Base-by-base conservation (phyloP, 768 basidiomycete species). In the Trametes cingulata region DNA sequence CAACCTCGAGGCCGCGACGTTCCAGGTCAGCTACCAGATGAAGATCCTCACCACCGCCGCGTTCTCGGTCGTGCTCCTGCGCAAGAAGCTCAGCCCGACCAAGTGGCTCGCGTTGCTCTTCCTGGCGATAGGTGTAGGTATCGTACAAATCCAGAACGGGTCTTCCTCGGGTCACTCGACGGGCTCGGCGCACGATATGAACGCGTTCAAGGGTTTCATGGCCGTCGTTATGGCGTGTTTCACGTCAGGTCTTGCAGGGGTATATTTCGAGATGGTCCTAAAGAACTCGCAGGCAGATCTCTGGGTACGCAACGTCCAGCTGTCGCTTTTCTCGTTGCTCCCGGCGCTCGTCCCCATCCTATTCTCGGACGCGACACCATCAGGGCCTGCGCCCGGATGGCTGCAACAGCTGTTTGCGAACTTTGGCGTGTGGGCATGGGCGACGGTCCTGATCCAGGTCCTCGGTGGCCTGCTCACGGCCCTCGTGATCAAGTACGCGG, bases 261-360 rank as follows among this genome's bases (percentile, higher is more conserved):
- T 98, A 25, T 98, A 98, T 76, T 98, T 98, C 66, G 96, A 98
- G 77, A 95, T 96, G 90, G 94, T 95, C 36, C 79, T 95, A 65
- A 98, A 96, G 77, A 88, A 89, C 66, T 90, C 91, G 2, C 87
- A 87, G 66, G 82, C 87, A 3, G 93, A 97, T 75, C 80, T 98
- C 12, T 98, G 96, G 96, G 87, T 96, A 58, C 90, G 96, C 70
- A 98, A 98, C 72, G 90, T 96, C 61, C 96, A 98, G 73, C 83
- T 98, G 15, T 95, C 93, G 22, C 81, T 95, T 55, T 98, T 98
- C 78, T 95, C 93, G 49, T 81, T 98, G 42, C 80, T 96, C 22
- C 96, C 96, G 2, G 94, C 95, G 3, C 73, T 94, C 48, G 77
- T 88, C 2, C 93, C 95, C 27, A 81, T 95, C 67, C 63, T 94